Evolutionary conservation across 1,284 basidiomycete genomes (phyloP).

Genomic region (Puccinia hordei): DNA sequence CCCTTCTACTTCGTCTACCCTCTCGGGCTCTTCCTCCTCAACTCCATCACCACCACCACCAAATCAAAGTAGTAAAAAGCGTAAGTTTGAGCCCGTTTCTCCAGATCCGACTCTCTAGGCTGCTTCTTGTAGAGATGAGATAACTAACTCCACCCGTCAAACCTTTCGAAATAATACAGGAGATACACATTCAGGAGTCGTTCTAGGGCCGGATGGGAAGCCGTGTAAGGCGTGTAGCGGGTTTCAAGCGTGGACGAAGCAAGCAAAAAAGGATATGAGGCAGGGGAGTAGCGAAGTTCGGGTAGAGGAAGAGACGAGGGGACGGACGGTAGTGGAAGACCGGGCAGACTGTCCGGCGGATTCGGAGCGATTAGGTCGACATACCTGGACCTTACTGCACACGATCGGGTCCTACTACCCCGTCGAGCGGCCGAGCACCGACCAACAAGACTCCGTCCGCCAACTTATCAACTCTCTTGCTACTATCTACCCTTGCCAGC

Average conservation of each 20-base stretch:
- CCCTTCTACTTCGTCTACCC: too few species aligned
- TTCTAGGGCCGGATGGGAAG: slow-evolving; percentile 86
- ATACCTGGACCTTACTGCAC: slow-evolving; percentile 94
- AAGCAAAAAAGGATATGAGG: background rate
- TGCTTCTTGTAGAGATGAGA: too few species aligned
- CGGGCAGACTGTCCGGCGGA: slow-evolving; percentile 37
- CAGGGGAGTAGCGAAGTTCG: background rate
- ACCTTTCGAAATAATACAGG: background rate
- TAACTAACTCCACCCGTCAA: too few species aligned
- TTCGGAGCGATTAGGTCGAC: slow-evolving; percentile 24
- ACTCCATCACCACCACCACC: too few species aligned
- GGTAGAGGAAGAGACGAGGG: background rate
- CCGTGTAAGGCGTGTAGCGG: slow-evolving; percentile 87
- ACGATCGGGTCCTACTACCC: slow-evolving; percentile 91
- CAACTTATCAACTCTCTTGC: slow-evolving; percentile 75
- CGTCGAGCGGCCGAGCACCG: slow-evolving; percentile 67
- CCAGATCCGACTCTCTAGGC: too few species aligned
- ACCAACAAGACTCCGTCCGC: slow-evolving; percentile 77
- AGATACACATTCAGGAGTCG: slow-evolving; percentile 54
- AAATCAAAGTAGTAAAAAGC: too few species aligned
- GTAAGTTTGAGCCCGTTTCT: too few species aligned
- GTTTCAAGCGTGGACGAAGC: slow-evolving; percentile 68
- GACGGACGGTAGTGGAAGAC: background rate
- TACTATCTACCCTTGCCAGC: slow-evolving; percentile 78
- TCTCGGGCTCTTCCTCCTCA: too few species aligned